Evolutionary conservation across 139 green algal genomes (phyloP).

Genomic region (Raphidocelis subcapitata): DNA sequence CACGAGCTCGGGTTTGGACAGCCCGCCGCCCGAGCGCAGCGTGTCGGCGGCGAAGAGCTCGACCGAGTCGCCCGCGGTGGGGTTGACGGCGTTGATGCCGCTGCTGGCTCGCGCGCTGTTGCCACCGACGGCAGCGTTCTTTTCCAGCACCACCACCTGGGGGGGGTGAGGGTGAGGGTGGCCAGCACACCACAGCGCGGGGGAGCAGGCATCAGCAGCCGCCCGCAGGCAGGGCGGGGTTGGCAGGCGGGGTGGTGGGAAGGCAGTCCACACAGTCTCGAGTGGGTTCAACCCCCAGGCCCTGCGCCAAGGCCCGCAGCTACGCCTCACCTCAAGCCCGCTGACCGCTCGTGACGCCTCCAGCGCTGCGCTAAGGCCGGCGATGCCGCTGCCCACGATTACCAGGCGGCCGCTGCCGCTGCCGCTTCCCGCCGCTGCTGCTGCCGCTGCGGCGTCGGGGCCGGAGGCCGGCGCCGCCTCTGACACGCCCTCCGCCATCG

Average conservation of each 20-base stretch:
- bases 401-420: too few species aligned
- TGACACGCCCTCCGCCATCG: too few species aligned
- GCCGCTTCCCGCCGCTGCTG: too few species aligned
- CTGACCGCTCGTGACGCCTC: slow-evolving; percentile 1
- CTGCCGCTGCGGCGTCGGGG: too few species aligned
- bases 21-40: slow-evolving; percentile 48
- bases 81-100: slow-evolving; percentile 72
- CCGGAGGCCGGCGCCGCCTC: too few species aligned
- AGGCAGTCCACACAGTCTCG: too few species aligned
- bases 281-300: too few species aligned
- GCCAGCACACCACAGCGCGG: neutral
- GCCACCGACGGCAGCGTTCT: slow-evolving; percentile 59
- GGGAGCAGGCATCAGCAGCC: neutral
- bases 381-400: slow-evolving; percentile 64
- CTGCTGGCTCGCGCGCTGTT: slow-evolving; percentile 72
- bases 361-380: slow-evolving; percentile 53
- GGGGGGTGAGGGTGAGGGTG: slow-evolving; percentile 1
- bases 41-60: slow-evolving; percentile 54
- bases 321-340: too few species aligned
- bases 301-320: too few species aligned
- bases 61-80: slow-evolving; percentile 24
- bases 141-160: slow-evolving; percentile 66
- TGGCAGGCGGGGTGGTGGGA: too few species aligned
- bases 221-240: neutral
- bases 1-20: slow-evolving; percentile 54